These are phyloP conservation scores for Candida nonsorbophila DNA, from an alignment of 805 yeast genomes.

Conservation along the genomic window DNA sequence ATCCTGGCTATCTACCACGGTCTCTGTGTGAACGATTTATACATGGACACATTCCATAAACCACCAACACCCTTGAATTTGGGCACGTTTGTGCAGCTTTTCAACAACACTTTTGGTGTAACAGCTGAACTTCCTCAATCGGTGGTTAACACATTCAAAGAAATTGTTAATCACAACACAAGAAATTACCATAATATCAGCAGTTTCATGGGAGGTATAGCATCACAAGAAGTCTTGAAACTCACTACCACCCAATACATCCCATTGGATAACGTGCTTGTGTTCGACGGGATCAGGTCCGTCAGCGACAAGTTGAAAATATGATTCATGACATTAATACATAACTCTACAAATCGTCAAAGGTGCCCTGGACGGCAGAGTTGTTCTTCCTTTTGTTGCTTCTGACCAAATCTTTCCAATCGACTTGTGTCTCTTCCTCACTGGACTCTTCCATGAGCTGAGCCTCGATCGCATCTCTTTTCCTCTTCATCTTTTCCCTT, in stretches of 20 bases:
- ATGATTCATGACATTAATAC: constrained; percentile 1
- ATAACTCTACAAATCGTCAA: constrained; percentile 42
- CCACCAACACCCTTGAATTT: constrained; percentile 17
- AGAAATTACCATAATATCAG: constrained; percentile 53
- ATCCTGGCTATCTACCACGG: constrained; percentile 36
- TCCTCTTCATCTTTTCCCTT: constrained; percentile 61
- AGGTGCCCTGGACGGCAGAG: constrained; percentile 45
- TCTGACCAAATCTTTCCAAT: constrained; percentile 84
- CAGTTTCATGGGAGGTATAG: constrained; percentile 78
- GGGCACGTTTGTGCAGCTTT: constrained; percentile 13
- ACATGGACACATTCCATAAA: constrained; percentile 9
- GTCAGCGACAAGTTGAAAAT: constrained; percentile 38
- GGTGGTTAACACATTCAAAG: constrained; percentile 17
- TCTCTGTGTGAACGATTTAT: constrained; percentile 29
- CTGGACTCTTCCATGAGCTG: constrained; percentile 41
- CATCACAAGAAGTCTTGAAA: constrained; percentile 80
- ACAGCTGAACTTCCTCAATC: constrained; percentile 12
- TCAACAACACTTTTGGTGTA: constrained; percentile 11
- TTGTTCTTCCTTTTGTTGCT: constrained; percentile 57
- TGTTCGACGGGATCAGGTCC: constrained; percentile 69
- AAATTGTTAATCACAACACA: constrained; percentile 32
- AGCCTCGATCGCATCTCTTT: constrained; percentile 63
- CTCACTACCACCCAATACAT: constrained; percentile 72
- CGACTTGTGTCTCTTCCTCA: constrained; percentile 50
- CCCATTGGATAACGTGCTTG: constrained; percentile 65